Conservation (phyloP, 495 filamentous ascomycete genomes). For the Melanomma pulvis-pyrius region DNA sequence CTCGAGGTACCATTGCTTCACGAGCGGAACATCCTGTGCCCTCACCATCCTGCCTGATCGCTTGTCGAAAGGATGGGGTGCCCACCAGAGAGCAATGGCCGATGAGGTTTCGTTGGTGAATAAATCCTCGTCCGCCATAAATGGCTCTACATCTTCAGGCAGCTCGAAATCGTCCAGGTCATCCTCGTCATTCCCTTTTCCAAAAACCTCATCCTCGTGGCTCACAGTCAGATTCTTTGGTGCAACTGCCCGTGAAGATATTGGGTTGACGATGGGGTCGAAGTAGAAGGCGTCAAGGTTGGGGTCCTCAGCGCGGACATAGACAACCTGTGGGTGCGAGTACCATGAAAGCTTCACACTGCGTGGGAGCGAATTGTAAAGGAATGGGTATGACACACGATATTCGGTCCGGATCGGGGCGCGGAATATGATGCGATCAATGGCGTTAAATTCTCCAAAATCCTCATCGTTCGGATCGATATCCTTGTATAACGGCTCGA, state of each 20-base stretch:
- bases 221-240: conserved; percentile 92
- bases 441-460: conserved; percentile 99
- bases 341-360: conserved; percentile 94
- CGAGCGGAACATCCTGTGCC: conserved; percentile 93
- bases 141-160: conserved; percentile 79
- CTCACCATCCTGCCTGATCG: conserved; percentile 97
- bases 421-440: conserved; percentile 98
- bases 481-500: conserved; percentile 98
- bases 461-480: conserved; percentile 99
- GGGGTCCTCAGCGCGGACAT: conserved; percentile 83
- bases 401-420: conserved; percentile 95
- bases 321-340: conserved; percentile 90
- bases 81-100: conserved; percentile 97
- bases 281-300: conserved; percentile 96
- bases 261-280: conserved; percentile 95
- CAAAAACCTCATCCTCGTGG: conserved; percentile 96
- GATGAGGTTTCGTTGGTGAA: conserved; percentile 88
- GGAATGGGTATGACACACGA: conserved; percentile 87
- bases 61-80: conserved; percentile 93
- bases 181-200: conserved; percentile 79
- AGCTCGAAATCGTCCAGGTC: conserved; percentile 78
- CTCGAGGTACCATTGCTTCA: conserved; percentile 99
- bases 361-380: conserved; percentile 95
- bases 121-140: conserved; percentile 86
- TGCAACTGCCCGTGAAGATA: conserved; percentile 90